Evolutionary conservation across 2,329 filamentous ascomycete species (phyloP), one percentile per base, ranked within the genome.

Genomic region (Curvularia sp.): DNA sequence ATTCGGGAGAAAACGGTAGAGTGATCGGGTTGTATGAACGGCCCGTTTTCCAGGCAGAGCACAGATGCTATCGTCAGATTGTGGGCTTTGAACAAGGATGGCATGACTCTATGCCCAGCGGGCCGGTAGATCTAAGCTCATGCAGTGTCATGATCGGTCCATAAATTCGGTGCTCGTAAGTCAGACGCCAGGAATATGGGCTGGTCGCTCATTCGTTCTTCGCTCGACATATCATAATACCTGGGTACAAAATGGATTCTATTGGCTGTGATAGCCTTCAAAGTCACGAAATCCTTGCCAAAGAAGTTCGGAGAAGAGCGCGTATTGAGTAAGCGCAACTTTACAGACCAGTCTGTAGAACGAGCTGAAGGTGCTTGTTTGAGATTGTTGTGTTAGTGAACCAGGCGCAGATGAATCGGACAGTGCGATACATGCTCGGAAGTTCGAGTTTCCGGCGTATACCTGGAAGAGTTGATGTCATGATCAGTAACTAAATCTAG

Each of bases 91-190:
- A 31, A 43, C 44, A 60, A 60, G 62, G 58, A 44, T 24, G 55
- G 35, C 55, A 56, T 50, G 57, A 59, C 49, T 64, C 49, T 31
- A 53, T 43, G 52, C 49, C 53, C 48, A 50, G 54, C 64, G 63
- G 62, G 35, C 66, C 62, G 63, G 63, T 52, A 50, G 63, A 72
- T 67, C 67, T 48, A 55, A 54, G 43, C 35, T 39, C 62, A 46
- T 47, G 48, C 38, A 24, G 39, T 33, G 49, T 57, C 44, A 42
- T 49, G 44, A 33, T 55, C 46, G 43, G 57, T 47, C 31, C 49
- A 26, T 57, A n/a, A 38, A 28, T 18, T 15, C 47, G 30, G 47
- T 48, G 62, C 62, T 58, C 57, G 64, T 53, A 57, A 33, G 47
- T 57, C 51, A 49, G 38, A 54, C 51, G 46, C 49, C 50, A 47